phyloP scores from a whole-genome alignment of 306 rosid genomes.

The Trifolium fragiferum region DNA sequence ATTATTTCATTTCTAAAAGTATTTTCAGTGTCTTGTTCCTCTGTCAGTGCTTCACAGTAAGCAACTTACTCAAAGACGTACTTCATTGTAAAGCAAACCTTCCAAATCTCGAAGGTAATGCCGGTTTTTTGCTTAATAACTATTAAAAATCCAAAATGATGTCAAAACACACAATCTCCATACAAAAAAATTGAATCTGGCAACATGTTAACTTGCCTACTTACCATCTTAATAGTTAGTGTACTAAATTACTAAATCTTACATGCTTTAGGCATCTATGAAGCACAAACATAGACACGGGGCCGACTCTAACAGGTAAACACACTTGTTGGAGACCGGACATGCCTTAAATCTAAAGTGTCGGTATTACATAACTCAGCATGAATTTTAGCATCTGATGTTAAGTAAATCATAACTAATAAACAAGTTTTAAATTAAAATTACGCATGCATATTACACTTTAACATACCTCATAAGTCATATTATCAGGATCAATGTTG shows the following conservation, averaged over 20 bases:
- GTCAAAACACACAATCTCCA: neutral
- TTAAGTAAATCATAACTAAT: constrained; percentile 24
- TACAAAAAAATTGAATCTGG: neutral
- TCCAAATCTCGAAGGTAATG: constrained; percentile 11
- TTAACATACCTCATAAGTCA: constrained; percentile 85
- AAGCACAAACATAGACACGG: neutral
- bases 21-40: too few species aligned
- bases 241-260: neutral
- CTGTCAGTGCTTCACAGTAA: too few species aligned
- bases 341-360: neutral
- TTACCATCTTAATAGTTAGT: neutral
- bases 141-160: constrained; percentile 14
- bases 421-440: constrained; percentile 14
- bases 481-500: constrained; percentile 79
- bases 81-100: neutral
- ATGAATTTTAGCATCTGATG: constrained; percentile 12
- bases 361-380: neutral
- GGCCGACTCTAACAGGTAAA: neutral
- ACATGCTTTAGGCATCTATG: constrained; percentile 9
- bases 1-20: too few species aligned
- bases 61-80: constrained; percentile 8
- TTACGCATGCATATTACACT: neutral
- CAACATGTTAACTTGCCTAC: constrained; percentile 5
- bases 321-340: neutral
- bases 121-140: neutral